Conservation (phyloP, 2,329 filamentous ascomycete genomes). For the Pestalotiopsis sp. region DNA sequence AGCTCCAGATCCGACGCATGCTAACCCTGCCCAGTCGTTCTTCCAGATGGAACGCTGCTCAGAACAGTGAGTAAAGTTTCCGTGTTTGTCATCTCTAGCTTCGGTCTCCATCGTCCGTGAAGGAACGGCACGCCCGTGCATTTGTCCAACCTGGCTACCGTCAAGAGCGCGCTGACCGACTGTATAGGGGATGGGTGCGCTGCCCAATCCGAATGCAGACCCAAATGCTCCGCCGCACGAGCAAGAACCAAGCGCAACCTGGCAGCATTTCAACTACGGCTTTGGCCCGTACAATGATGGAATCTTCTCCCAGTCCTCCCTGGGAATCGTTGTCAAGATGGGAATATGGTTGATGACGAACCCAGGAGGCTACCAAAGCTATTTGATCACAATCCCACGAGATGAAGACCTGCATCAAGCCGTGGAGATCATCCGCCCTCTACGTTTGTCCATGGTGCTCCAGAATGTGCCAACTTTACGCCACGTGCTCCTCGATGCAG, state of each 20-base stretch:
- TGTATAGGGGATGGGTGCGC: slow-evolving; percentile 34
- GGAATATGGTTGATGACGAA: slow-evolving; percentile 54
- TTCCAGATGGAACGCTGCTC: slow-evolving; percentile 24
- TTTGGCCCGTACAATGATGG: slow-evolving; percentile 40
- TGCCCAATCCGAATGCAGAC: slow-evolving; percentile 14
- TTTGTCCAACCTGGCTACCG: not conserved
- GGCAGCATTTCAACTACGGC: slow-evolving; percentile 42
- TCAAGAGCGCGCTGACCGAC: not conserved
- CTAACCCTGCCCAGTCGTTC: not conserved
- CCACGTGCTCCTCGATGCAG: slow-evolving; percentile 32
- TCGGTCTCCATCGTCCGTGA: not conserved
- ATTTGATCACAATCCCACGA: slow-evolving; percentile 42
- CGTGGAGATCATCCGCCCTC: slow-evolving; percentile 23
- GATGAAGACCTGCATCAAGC: slow-evolving; percentile 49
- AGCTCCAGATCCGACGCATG: not conserved
- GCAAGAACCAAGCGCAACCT: slow-evolving; percentile 32
- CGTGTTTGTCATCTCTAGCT: not conserved
- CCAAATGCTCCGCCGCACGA: slow-evolving; percentile 14
- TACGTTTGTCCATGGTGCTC: not conserved
- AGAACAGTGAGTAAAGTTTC: slow-evolving; percentile 29
- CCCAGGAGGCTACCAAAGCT: slow-evolving; percentile 45
- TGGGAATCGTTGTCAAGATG: slow-evolving; percentile 54
- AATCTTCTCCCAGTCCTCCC: slow-evolving; percentile 50
- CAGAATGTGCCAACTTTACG: slow-evolving; percentile 32
- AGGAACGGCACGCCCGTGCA: not conserved